Evolutionary conservation across 768 basidiomycete species (phyloP).

Genomic region (Antrodiella citrinella): DNA sequence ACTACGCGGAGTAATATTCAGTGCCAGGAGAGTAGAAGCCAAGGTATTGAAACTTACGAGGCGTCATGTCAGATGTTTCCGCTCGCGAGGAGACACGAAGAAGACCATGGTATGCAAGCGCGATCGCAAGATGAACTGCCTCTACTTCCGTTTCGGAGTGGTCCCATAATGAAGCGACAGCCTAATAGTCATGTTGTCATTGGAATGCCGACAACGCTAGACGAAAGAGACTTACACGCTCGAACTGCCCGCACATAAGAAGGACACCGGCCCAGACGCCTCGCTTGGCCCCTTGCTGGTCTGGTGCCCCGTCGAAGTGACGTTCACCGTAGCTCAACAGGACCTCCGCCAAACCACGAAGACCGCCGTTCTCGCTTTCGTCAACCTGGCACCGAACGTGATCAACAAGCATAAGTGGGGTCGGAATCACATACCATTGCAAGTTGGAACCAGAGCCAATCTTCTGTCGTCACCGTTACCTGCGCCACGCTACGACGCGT

Average conservation of each 20-base stretch:
- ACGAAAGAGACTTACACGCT: conserved; percentile 48
- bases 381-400: conserved; percentile 42
- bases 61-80: conserved; percentile 80
- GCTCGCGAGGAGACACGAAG: conserved; percentile 74
- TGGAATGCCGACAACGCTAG: background rate
- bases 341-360: conserved; percentile 67
- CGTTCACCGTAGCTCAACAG: conserved; percentile 72
- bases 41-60: conserved; percentile 40
- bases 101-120: conserved; percentile 87
- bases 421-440: conserved; percentile 55
- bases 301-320: conserved; percentile 66
- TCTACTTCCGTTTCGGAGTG: conserved; percentile 84
- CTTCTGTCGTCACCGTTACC: conserved; percentile 89
- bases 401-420: conserved; percentile 1
- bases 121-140: conserved; percentile 90
- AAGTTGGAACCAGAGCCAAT: conserved; percentile 98
- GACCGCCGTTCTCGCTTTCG: conserved; percentile 73
- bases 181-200: conserved; percentile 37
- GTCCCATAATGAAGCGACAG: conserved; percentile 85
- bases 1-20: conserved; percentile 33
- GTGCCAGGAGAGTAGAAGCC: background rate
- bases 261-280: conserved; percentile 80
- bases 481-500: conserved; percentile 67
- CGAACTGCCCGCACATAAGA: conserved; percentile 91
- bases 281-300: conserved; percentile 48